A percentile compares a stretch with the other conserved stretches of the same genome.
Evolutionary conservation across 1,284 basidiomycete species (phyloP).

Genomic region (Phenoliferia sp.): DNA sequence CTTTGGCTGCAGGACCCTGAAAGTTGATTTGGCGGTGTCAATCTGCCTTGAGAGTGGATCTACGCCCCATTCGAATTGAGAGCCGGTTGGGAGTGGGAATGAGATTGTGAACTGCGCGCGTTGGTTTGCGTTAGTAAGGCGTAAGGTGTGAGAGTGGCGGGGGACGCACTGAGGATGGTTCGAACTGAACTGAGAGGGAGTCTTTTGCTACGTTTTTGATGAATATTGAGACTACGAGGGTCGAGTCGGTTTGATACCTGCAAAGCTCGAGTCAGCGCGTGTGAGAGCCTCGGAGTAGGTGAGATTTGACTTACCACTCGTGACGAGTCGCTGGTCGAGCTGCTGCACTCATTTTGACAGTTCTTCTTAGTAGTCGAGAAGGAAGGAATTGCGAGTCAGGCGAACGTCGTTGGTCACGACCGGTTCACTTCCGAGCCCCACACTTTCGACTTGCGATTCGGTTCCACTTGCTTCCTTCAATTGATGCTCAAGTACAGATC

Average conservation of each 20-base stretch:
- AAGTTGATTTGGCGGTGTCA: constrained; percentile 57
- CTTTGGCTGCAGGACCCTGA: constrained; percentile 73
- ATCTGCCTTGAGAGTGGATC: constrained; percentile 78
- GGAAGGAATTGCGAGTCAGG: neutral
- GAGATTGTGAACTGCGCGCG: constrained; percentile 33
- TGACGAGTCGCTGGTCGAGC: constrained; percentile 24
- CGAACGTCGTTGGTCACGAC: too few relatives aligned
- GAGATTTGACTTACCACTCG: constrained; percentile 23
- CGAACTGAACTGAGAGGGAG: constrained; percentile 30
- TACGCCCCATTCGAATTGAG: constrained; percentile 44
- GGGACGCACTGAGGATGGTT: constrained; percentile 15
- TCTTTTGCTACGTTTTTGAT: constrained; percentile 35
- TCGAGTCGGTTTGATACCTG: constrained; percentile 36
- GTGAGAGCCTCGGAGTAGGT: neutral
- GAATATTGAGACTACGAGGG: constrained; percentile 34
- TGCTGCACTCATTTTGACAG: neutral
- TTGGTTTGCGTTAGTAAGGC: neutral
- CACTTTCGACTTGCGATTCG: too few relatives aligned
- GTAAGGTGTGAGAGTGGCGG: neutral
- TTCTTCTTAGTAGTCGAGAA: neutral
- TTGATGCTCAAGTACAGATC: too few relatives aligned
- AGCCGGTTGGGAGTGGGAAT: constrained; percentile 34
- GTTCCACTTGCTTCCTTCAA: too few relatives aligned
- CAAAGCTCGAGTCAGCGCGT: neutral
- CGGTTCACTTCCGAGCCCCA: too few relatives aligned